These are phyloP conservation scores for Pseudogymnoascus sp. DNA, from an alignment of 2,329 filamentous ascomycete genomes.

Conservation along the genomic window DNA sequence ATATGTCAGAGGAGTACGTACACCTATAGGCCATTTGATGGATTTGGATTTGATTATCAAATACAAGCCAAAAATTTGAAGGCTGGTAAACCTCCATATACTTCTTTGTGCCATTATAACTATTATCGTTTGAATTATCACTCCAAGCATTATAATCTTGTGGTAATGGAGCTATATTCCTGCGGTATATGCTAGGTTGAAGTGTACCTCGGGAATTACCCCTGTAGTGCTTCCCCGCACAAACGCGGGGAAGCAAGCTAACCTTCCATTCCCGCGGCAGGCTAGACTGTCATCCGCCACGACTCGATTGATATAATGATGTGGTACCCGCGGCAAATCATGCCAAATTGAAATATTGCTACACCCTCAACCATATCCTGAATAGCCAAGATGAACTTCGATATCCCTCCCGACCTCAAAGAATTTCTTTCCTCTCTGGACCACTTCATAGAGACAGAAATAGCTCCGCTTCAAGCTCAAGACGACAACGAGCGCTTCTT, in stretches of 20 bases:
- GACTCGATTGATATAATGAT: constrained; percentile 1
- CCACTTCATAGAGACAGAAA: constrained; percentile 46
- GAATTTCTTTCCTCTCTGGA: constrained; percentile 43
- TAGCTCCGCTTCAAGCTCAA: constrained; percentile 47
- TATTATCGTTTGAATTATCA: neutral
- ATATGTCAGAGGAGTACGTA: no score
- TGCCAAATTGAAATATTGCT: neutral
- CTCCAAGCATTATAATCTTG: neutral
- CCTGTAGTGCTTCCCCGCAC: neutral
- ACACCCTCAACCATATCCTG: constrained; percentile 14
- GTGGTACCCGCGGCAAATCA: neutral
- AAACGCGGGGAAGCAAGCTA: neutral
- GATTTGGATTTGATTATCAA: no score
- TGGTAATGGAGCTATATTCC: neutral
- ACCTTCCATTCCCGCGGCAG: neutral
- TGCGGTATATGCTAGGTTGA: neutral
- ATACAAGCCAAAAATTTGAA: no score
- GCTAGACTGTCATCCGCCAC: neutral
- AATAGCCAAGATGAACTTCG: constrained; percentile 42
- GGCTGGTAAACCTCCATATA: no score
- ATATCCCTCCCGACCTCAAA: constrained; percentile 42
- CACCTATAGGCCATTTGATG: no score
- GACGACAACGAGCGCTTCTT: constrained; percentile 57
- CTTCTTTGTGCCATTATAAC: neutral
- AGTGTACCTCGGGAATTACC: constrained; percentile 5